These are phyloP conservation scores for Macrocybe sp. DNA, from an alignment of 1,284 basidiomycete species.

Conservation along the genomic window DNA sequence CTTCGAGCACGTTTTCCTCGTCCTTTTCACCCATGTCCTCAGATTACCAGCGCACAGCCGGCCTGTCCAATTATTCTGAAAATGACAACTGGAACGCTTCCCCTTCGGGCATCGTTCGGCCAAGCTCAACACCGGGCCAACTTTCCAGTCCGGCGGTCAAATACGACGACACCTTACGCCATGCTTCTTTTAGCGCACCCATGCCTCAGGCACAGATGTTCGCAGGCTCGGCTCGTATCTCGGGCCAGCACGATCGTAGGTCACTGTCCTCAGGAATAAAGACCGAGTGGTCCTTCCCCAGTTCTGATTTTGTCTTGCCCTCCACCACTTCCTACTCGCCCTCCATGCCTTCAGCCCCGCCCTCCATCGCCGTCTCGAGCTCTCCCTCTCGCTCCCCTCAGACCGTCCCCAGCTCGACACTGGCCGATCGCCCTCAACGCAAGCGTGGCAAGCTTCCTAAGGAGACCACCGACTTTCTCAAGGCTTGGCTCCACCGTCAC, in stretches of 20 bases:
- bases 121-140: slow-evolving; percentile 55
- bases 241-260: slow-evolving; percentile 62
- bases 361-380: slow-evolving; percentile 37
- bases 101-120: slow-evolving; percentile 44
- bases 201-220: slow-evolving; percentile 55
- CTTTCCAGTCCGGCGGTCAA: slow-evolving; percentile 46
- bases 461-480: slow-evolving; percentile 85
- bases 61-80: slow-evolving; percentile 38
- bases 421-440: slow-evolving; percentile 68
- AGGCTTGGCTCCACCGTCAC: slow-evolving; percentile 87
- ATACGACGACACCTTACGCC: slow-evolving; percentile 59
- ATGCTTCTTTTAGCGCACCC: slow-evolving; percentile 54
- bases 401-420: slow-evolving; percentile 44
- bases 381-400: slow-evolving; percentile 50
- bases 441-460: slow-evolving; percentile 87
- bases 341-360: slow-evolving; percentile 36
- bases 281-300: slow-evolving; percentile 44
- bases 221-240: slow-evolving; percentile 61
- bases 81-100: slow-evolving; percentile 42
- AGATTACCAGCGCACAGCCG: slow-evolving; percentile 36
- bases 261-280: slow-evolving; percentile 43
- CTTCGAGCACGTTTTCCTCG: slow-evolving; percentile 37
- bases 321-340: slow-evolving; percentile 34
- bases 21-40: slow-evolving; percentile 42
- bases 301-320: slow-evolving; percentile 36